Percentiles rank a stretch among this genome's conserved stretches.
phyloP scores from a whole-genome alignment of 805 yeast species.

The Saccharomyces kudriavzevii region DNA sequence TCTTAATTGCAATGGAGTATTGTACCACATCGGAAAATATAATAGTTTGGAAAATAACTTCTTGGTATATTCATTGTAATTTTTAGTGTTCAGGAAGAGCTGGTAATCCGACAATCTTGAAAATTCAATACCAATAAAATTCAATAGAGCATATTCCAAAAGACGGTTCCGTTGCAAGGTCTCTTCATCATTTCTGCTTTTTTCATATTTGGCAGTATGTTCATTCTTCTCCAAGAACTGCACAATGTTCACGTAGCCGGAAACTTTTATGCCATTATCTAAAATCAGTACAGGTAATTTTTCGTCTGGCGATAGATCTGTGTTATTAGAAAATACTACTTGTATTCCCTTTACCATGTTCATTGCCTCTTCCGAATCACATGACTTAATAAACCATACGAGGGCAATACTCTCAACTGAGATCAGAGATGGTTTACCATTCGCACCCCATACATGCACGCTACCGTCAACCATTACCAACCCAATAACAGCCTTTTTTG shows the following conservation, averaged over 20 bases:
- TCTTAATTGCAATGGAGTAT: conserved; percentile 39
- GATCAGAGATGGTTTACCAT: conserved; percentile 19
- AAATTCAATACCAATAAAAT: conserved; percentile 36
- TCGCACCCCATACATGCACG: conserved; percentile 25
- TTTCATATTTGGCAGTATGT: neutral
- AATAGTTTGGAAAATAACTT: conserved; percentile 43
- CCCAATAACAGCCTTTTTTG: neutral
- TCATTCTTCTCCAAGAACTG: conserved; percentile 17
- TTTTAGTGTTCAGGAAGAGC: conserved; percentile 45
- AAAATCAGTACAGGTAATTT: conserved; percentile 42
- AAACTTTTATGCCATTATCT: conserved; percentile 19
- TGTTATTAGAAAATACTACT: conserved; percentile 51
- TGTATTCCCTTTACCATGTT: conserved; percentile 12
- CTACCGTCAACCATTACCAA: neutral
- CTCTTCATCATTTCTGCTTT: conserved; percentile 5
- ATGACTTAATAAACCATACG: conserved; percentile 17
- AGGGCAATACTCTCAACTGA: conserved; percentile 28
- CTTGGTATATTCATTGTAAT: conserved; percentile 55
- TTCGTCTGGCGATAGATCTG: conserved; percentile 42
- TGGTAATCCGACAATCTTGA: conserved; percentile 47
- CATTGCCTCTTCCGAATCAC: conserved; percentile 3
- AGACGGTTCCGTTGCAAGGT: conserved; percentile 27
- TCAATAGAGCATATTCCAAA: conserved; percentile 38
- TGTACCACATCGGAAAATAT: conserved; percentile 71
- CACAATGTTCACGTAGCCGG: conserved; percentile 39